Evolutionary conservation across 106 monocot genomes (phyloP).

Genomic region (Iris macrosiphon): DNA sequence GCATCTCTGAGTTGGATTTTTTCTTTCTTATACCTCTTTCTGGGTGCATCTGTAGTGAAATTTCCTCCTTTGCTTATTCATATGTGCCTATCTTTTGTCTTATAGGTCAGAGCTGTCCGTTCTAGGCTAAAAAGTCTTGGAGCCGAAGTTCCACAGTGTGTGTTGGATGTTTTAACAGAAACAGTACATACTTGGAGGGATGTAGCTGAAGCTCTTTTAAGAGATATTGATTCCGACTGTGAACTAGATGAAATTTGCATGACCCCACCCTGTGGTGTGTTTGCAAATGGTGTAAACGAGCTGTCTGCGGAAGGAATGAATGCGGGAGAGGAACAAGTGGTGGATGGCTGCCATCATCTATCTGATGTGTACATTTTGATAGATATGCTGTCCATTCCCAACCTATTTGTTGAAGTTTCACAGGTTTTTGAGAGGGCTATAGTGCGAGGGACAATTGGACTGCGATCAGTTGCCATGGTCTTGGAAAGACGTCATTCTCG

Average conservation of each 20-base stretch:
- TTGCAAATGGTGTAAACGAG: slow-evolving; percentile 30
- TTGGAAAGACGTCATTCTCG: slow-evolving; percentile 72
- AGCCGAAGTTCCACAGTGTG: slow-evolving; percentile 56
- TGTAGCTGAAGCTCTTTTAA: slow-evolving; percentile 66
- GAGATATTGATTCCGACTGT: slow-evolving; percentile 75
- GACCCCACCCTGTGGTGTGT: slow-evolving; percentile 22
- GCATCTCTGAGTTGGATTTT: not conserved
- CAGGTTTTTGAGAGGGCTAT: slow-evolving; percentile 70
- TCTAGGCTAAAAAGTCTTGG: slow-evolving; percentile 71
- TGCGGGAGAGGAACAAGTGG: slow-evolving; percentile 31
- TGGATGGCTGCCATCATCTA: slow-evolving; percentile 41
- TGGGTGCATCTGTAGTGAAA: not conserved
- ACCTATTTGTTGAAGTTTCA: slow-evolving; percentile 72
- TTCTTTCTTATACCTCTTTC: not conserved
- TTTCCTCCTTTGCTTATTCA: not conserved
- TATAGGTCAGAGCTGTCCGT: slow-evolving; percentile 78
- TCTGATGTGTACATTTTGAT: slow-evolving; percentile 79
- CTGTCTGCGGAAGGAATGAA: slow-evolving; percentile 37
- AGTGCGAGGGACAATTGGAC: slow-evolving; percentile 45
- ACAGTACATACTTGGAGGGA: slow-evolving; percentile 48
- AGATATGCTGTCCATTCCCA: slow-evolving; percentile 67
- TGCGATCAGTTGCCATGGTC: slow-evolving; percentile 67
- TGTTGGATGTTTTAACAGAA: slow-evolving; percentile 67
- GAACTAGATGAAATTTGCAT: slow-evolving; percentile 48
- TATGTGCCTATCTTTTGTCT: not conserved